Evolutionary conservation across 805 yeast genomes (phyloP).

Genomic region (Sugiyamaella chiloensis): DNA sequence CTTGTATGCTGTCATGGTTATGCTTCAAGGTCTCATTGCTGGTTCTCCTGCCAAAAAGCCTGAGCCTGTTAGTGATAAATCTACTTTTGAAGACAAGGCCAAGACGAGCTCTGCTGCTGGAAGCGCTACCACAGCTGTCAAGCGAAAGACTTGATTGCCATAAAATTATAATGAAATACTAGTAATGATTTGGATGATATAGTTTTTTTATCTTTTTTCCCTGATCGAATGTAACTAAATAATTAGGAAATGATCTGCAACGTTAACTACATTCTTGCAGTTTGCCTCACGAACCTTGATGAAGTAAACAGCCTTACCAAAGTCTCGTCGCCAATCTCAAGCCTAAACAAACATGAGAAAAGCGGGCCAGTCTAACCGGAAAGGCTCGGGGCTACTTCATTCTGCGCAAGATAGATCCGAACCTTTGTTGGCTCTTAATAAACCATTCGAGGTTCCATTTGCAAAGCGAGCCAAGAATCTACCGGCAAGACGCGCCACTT

Average conservation of each 20-base stretch:
- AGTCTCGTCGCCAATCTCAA: not conserved
- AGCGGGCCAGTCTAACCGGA: slow-evolving; percentile 2
- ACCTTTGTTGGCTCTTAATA: slow-evolving; percentile 14
- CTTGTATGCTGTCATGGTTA: slow-evolving; percentile 26
- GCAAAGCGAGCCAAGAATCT: slow-evolving; percentile 1
- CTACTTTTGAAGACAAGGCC: slow-evolving; percentile 11
- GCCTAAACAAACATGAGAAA: slow-evolving; percentile 3
- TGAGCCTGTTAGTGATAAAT: slow-evolving; percentile 1
- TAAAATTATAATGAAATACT: not conserved
- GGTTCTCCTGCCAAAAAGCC: slow-evolving; percentile 2
- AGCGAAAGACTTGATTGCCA: slow-evolving; percentile 20
- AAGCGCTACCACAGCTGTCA: slow-evolving; percentile 19
- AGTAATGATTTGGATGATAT: not conserved
- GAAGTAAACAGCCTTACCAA: not conserved
- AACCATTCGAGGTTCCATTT: slow-evolving; percentile 18
- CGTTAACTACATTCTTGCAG: not conserved
- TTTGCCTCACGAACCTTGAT: not conserved
- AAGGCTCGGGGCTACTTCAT: slow-evolving; percentile 1
- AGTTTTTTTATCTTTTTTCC: no score
- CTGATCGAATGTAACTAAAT: no score
- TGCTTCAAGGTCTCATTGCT: not conserved
- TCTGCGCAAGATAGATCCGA: slow-evolving; percentile 9
- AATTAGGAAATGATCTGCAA: not conserved
- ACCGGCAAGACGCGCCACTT: slow-evolving; percentile 3
- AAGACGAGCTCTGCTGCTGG: slow-evolving; percentile 15